Evolutionary conservation across 257 asterid species (phyloP), one percentile per base, ranked within the genome.

Genomic region (Ligustrum vulgare): DNA sequence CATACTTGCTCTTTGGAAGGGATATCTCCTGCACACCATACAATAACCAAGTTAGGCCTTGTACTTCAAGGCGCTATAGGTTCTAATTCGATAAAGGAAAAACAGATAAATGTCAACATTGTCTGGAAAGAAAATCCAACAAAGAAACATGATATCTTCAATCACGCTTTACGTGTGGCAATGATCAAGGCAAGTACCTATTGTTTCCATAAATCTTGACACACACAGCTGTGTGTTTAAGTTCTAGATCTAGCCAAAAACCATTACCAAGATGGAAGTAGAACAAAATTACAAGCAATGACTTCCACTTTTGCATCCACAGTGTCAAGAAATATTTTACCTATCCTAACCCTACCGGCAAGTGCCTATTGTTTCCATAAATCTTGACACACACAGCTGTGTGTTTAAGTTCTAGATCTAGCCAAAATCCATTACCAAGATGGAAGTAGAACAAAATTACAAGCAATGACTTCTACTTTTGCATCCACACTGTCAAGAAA

Each of bases 1-100:
- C 98, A 37, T 92, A 94, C 83, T 94, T 94, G 87, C 96, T 92
- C 77, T 87, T 88, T 0, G 99, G 98, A 75, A 94, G 87, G 47
- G 96, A 31, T 39, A 72, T 83, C 85, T 95, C 99, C 97, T 94
- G 86, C 70, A 86, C 10, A 73, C 72, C 72, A 78, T 70, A 75
- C 76, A 79, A 11, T 56, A 77, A 71, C 71, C 39, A 18, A 63
- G 77, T 75, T 51, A 84, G 32, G 77, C 41, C 78, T 51, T 60
- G 22, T 23, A 69, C 36, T 45, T 69, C 69, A 43, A 8, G 69
- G 45, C 23, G 1, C 64, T 54, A 20, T 54, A 54, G 25, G 31
- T n/a, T 54, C 64, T 64, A 41, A 74, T 43, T 75, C 73, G 47
- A 35, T 23, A 37, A 4, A 49, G 43, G 34, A 28, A 20, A 39